These are phyloP conservation scores for Salix koriyanagi DNA, from an alignment of 345 rosid genomes.

Conservation along the genomic window DNA sequence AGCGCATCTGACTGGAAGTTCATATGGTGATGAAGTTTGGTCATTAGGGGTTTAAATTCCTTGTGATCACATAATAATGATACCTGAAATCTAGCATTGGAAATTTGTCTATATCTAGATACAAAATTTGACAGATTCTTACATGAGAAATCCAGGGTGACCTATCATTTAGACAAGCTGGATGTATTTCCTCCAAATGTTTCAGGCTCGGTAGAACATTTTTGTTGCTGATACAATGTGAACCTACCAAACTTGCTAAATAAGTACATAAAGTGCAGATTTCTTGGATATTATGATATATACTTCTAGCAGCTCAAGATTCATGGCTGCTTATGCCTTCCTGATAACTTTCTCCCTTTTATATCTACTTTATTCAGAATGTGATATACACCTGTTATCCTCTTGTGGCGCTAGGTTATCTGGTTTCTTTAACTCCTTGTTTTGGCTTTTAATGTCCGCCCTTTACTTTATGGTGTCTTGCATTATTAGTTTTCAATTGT, in stretches of 20 bases:
- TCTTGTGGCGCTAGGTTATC: background rate
- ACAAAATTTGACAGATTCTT: background rate
- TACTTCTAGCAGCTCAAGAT: background rate
- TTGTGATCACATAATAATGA: no score
- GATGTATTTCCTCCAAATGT: background rate
- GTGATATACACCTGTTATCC: background rate
- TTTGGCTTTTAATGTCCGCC: background rate
- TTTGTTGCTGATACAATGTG: background rate
- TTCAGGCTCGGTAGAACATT: background rate
- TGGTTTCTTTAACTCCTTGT: background rate
- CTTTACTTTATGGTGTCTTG: background rate
- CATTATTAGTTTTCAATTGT: slow-evolving; percentile 1
- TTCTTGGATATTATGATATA: background rate
- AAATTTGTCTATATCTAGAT: no score
- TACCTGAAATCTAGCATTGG: no score
- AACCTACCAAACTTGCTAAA: background rate
- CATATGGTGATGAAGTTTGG: no score
- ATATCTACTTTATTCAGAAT: background rate
- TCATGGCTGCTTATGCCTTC: background rate
- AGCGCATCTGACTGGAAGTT: no score
- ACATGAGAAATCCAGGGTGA: background rate
- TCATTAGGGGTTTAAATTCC: no score
- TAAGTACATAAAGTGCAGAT: background rate
- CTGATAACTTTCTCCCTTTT: background rate
- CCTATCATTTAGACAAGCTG: background rate